Conservation (phyloP, 2,329 filamentous ascomycete genomes). For the Acephala macrosclerotiorum region DNA sequence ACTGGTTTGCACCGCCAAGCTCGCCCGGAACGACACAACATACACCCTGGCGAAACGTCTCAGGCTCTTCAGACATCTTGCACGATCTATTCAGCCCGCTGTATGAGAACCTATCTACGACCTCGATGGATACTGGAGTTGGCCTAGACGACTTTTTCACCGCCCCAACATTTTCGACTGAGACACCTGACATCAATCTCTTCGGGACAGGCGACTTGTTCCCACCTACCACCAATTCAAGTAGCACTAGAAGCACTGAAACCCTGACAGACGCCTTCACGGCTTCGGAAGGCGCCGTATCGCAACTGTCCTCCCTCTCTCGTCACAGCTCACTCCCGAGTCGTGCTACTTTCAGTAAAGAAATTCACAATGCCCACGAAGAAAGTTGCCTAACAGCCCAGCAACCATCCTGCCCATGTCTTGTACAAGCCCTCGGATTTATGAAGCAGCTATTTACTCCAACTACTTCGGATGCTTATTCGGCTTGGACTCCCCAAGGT, state of each 20-base stretch:
- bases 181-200: background rate
- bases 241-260: too few relatives aligned
- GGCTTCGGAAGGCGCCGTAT: too few relatives aligned
- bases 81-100: background rate
- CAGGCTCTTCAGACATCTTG: background rate
- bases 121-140: background rate
- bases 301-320: too few relatives aligned
- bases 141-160: slow-evolving; percentile 18
- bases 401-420: slow-evolving; percentile 30
- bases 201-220: background rate
- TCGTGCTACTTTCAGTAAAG: too few relatives aligned
- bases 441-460: slow-evolving; percentile 36
- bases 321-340: too few relatives aligned
- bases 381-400: background rate
- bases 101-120: background rate
- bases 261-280: too few relatives aligned
- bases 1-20: background rate
- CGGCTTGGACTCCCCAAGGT: too few relatives aligned
- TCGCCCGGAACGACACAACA: too few relatives aligned
- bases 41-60: too few relatives aligned
- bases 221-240: background rate
- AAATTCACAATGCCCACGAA: too few relatives aligned
- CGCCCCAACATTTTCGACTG: background rate
- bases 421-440: slow-evolving; percentile 37
- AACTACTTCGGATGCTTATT: background rate